Evolutionary conservation across 306 rosid genomes (phyloP).

Genomic region (Cotoneaster glaucophyllus): DNA sequence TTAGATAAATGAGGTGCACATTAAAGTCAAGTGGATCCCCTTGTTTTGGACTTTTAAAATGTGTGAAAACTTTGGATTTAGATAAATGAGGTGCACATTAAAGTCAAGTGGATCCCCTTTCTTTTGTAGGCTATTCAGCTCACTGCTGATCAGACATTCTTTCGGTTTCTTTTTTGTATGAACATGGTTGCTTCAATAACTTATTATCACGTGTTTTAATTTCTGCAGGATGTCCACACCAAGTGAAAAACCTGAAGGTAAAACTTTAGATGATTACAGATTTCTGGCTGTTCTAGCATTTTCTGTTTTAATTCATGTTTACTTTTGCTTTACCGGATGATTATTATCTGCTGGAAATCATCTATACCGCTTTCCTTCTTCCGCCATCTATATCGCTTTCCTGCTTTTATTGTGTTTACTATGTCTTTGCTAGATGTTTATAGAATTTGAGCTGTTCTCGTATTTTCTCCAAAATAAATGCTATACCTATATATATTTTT

Average conservation of each 20-base stretch:
- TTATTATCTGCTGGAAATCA: too few species aligned
- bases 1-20: not conserved
- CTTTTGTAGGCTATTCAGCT: constrained; percentile 50
- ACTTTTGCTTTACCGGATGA: not conserved
- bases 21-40: not conserved
- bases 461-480: not conserved
- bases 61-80: not conserved
- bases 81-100: not conserved
- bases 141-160: constrained; percentile 57
- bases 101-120: not conserved
- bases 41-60: not conserved
- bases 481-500: not conserved
- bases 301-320: not conserved
- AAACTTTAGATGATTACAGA: not conserved
- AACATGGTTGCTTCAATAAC: constrained; percentile 39
- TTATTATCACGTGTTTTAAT: constrained; percentile 21
- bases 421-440: not conserved
- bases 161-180: constrained; percentile 16
- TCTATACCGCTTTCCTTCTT: too few species aligned
- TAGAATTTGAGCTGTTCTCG: not conserved
- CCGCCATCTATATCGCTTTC: not conserved
- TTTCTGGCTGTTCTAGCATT: not conserved
- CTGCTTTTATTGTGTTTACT: not conserved
- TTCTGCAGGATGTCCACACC: constrained; percentile 53
- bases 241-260: constrained; percentile 48